Evolutionary conservation across 495 filamentous ascomycete species (phyloP).

Genomic region (Podospora anserina): DNA sequence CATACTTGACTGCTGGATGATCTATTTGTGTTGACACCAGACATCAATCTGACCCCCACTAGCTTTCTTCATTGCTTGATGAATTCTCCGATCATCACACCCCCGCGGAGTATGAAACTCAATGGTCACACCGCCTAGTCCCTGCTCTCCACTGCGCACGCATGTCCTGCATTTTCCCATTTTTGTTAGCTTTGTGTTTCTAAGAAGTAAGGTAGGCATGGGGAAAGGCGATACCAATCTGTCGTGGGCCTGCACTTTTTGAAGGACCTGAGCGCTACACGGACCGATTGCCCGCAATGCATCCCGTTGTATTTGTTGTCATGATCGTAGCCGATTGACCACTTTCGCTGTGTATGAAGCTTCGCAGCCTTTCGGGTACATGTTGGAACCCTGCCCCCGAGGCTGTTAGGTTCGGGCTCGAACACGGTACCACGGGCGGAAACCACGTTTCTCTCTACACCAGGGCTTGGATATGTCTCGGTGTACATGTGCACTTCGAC

Average conservation of each 20-base stretch:
- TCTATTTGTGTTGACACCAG: conserved; percentile 8
- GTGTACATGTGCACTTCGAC: neutral
- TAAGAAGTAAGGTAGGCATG: neutral
- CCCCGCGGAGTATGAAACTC: conserved; percentile 17
- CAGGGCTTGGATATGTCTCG: neutral
- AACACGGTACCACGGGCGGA: neutral
- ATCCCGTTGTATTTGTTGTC: conserved; percentile 11
- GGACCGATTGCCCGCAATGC: conserved; percentile 16
- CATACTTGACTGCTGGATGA: neutral
- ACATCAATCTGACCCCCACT: conserved; percentile 7
- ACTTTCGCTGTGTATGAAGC: conserved; percentile 15
- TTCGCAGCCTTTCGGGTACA: conserved; percentile 13
- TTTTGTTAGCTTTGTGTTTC: neutral
- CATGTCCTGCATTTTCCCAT: conserved; percentile 7
- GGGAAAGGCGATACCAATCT: conserved; percentile 2
- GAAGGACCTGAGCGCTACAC: neutral
- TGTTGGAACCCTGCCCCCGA: neutral
- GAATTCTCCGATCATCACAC: conserved; percentile 10
- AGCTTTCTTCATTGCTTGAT: conserved; percentile 7
- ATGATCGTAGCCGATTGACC: conserved; percentile 13
- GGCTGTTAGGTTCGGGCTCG: neutral
- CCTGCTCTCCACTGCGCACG: neutral
- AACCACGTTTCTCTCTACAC: neutral
- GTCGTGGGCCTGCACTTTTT: conserved; percentile 11
- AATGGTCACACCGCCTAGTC: conserved; percentile 9